phyloP scores from a whole-genome alignment of 176 grass and related monocot genomes.

The Pharus latifolius region DNA sequence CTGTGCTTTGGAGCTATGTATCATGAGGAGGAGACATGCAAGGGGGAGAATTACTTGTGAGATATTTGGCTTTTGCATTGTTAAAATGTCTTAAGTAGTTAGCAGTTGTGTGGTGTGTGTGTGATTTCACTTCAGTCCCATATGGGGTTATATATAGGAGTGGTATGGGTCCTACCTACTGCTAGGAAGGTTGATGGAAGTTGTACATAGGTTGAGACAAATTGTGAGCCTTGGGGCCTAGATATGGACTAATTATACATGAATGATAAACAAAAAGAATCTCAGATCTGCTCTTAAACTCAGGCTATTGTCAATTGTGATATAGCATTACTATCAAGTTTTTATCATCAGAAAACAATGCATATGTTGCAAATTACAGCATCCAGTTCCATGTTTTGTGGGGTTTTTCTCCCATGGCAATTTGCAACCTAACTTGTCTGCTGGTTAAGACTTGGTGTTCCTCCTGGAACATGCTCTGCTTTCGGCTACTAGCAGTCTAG shows the following conservation, averaged over 20 bases:
- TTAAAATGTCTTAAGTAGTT: not conserved
- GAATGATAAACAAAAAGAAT: too few relatives aligned
- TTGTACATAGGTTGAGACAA: not conserved
- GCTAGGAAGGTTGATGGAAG: not conserved
- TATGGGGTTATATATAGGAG: constrained; percentile 13
- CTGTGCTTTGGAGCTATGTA: constrained; percentile 30
- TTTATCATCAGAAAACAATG: not conserved
- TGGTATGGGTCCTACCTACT: not conserved
- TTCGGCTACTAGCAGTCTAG: not conserved
- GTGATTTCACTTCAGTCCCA: not conserved
- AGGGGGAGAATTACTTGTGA: constrained; percentile 2
- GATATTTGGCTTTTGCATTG: not conserved
- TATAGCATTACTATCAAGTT: too few relatives aligned
- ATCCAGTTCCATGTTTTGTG: not conserved
- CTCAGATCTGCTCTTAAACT: too few relatives aligned
- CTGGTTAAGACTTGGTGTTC: not conserved
- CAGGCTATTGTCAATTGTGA: too few relatives aligned
- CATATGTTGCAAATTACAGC: not conserved
- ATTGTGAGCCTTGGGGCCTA: too few relatives aligned
- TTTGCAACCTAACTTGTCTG: not conserved
- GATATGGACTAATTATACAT: too few relatives aligned
- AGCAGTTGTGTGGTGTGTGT: not conserved
- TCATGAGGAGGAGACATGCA: not conserved
- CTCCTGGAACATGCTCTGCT: not conserved
- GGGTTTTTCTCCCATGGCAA: not conserved